Evolutionary conservation across 164 flowering plant species (phyloP).

Genomic region (Chimonanthus salicifolius): DNA sequence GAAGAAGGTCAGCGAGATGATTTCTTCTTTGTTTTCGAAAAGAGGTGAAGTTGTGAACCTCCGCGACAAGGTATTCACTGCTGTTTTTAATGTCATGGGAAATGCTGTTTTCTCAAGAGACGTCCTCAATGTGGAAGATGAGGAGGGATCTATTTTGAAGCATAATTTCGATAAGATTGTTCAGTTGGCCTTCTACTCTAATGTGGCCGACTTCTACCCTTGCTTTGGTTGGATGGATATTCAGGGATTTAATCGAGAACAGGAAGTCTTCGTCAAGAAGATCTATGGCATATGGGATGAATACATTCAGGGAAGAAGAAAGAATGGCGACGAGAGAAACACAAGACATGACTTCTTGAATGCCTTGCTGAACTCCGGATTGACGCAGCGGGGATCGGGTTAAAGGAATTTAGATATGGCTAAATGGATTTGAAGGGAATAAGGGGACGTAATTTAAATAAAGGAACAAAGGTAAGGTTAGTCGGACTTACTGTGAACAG

Average conservation of each 20-base stretch:
- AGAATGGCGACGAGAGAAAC: background rate
- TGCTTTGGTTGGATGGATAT: conserved; percentile 1
- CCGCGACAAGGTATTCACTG: conserved; percentile 15
- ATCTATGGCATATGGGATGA: conserved; percentile 15
- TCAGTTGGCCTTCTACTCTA: conserved; percentile 1
- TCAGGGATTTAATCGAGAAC: conserved; percentile 6
- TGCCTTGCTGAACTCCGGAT: conserved; percentile 10
- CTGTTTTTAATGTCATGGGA: conserved; percentile 10
- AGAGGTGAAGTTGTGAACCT: conserved; percentile 17
- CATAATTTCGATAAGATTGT: background rate
- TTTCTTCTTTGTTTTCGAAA: conserved; percentile 6
- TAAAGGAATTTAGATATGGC: too few relatives aligned
- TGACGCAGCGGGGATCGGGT: too few relatives aligned
- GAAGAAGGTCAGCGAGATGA: conserved; percentile 22
- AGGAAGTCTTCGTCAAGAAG: background rate
- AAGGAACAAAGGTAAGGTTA: too few relatives aligned
- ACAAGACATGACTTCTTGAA: conserved; percentile 17
- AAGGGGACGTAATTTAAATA: too few relatives aligned
- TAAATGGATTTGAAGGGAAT: too few relatives aligned
- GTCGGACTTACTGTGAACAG: too few relatives aligned
- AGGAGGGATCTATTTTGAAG: background rate
- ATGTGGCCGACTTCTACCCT: conserved; percentile 7
- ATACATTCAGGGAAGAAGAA: conserved; percentile 11
- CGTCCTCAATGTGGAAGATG: conserved; percentile 9
- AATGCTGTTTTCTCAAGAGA: conserved; percentile 17